These are phyloP conservation scores for Eucalyptus brandiana DNA, from an alignment of 345 rosid species.

Conservation along the genomic window DNA sequence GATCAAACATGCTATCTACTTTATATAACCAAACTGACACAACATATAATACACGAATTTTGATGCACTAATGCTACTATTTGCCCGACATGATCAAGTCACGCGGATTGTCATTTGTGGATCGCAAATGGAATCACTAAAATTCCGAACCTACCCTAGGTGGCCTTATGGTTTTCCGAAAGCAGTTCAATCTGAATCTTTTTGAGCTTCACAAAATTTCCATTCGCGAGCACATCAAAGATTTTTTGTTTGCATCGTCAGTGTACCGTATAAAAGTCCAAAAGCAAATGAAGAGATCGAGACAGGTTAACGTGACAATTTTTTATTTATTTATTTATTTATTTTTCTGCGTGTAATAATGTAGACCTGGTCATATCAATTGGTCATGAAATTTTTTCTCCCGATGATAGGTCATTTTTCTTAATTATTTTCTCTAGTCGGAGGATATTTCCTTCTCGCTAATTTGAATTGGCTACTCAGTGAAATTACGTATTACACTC, in stretches of 20 bases:
- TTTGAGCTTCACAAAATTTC: background rate
- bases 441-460: background rate
- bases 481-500: background rate
- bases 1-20: background rate
- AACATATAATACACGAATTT: background rate
- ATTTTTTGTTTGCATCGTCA: background rate
- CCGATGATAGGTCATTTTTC: background rate
- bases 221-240: background rate
- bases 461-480: background rate
- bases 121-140: background rate
- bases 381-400: background rate
- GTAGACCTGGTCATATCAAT: background rate
- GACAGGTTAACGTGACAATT: background rate
- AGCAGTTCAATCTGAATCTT: background rate
- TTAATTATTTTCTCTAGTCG: background rate
- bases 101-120: background rate
- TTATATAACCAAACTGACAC: background rate
- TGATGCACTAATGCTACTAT: background rate
- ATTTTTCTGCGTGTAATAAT: background rate
- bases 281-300: background rate
- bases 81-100: background rate
- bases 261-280: background rate
- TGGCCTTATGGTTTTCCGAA: background rate
- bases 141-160: background rate
- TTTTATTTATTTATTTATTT: background rate